Evolutionary conservation across 768 basidiomycete species (phyloP), one percentile per base, ranked within the genome.

Genomic region (Naganishia vaughanmartiniae): DNA sequence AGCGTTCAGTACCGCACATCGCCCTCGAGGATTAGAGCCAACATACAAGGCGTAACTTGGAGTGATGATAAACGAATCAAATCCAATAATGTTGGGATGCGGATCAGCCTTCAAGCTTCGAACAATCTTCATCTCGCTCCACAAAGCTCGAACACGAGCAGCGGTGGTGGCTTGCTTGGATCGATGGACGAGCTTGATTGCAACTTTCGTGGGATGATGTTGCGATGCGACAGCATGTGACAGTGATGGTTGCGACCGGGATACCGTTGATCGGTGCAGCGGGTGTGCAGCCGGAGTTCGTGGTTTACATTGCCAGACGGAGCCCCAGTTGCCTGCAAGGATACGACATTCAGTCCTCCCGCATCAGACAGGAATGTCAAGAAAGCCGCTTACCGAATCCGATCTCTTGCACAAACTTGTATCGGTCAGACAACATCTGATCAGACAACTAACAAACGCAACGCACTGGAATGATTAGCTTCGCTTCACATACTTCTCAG

Each of bases 51-150:
- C 93, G 81, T 90, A 93, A 33, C 88, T 90, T 5, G 92, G 90
- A 0, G 92, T 92, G 74, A 94, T 91, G 78, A 95, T 89, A 84
- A 98, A 97, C 4, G 90, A 89, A 76, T 93, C 89, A 82, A 98
- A 97, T 14, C 88, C 87, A 72, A 98, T 90, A 81, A 98, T 89
- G 72, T 91, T 90, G 0, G 93, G 93, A 78, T 97, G 95, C 11
- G 89, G 87, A 75, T 92, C 89, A 54, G 87, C 83, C 83, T 90
- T 90, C 81, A 97, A 87, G 14, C 88, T 84, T 74, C 90, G 86
- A 70, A 97, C 88, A 75, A 94, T 90, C 85, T 95, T 95, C 93
- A 94, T 94, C 84, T 97, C 93, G 78, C 93, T 94, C 93, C 93
- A 96, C 87, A 98, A 84, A 54, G 93, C 93, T 76, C 89, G 84